Evolutionary conservation across 306 rosid species (phyloP), one percentile per base, ranked within the genome.

Genomic region (Lithocarpus polystachyus): DNA sequence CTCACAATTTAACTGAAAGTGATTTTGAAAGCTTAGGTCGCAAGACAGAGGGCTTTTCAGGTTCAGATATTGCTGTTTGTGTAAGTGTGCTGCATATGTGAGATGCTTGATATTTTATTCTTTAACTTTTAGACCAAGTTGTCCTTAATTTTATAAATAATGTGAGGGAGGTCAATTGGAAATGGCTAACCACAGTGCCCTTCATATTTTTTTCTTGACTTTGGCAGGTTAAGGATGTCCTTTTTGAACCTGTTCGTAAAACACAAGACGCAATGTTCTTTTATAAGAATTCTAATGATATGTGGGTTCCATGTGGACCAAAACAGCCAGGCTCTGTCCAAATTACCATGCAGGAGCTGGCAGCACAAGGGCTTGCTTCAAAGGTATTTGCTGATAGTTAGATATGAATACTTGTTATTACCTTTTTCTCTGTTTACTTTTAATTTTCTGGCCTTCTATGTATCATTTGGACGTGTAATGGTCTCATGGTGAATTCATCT

Each of bases 201-300:
- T 75, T 37, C 31, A 64, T 73, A 62, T 62, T 15, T 60, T 60
- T 40, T 35, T 20, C 17, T 65, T 29, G 7, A 22, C 35, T 56
- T 64, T 74, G 53, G 57, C 89, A 96, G 99, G 99, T 96, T 75
- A 96, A 96, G 85, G 99, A 96, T 87, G 99, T 96, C 78, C 92
- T 96, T 26, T 96, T 96, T 54, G 99, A 96, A 84, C 99, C 99
- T 77, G 99, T 96, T 56, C 98, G 99, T 52, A 96, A 96, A 88
- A 96, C 99, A 31, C 99, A 96, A 89, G 99, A 96, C 67, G 99
- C 99, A 75, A 96, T 96, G 99, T 93, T 85, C 86, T 96, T 96
- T 89, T 73, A 82, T 64, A 87, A 86, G 76, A 87, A 67, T 77
- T 37, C 90, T 7, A 87, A 90, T 82, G 92, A 73, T 61, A 90